A percentile compares a stretch with the other conserved stretches of the same genome.
phyloP scores from a whole-genome alignment of 805 yeast species.

The Candida nitratophila region DNA sequence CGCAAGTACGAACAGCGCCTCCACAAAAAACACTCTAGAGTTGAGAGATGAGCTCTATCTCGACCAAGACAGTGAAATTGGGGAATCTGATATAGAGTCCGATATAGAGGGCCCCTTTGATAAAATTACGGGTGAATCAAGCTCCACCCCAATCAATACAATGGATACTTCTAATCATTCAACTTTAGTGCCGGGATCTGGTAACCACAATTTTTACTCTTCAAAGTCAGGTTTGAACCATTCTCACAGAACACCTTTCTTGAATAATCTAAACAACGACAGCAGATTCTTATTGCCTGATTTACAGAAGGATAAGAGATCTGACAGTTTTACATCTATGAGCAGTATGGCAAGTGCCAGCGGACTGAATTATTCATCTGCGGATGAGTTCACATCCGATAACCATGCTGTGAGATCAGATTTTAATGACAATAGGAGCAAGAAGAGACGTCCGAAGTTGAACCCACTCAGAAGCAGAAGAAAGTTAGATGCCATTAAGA shows the following conservation, averaged over 20 bases:
- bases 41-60: background rate
- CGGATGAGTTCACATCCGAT: conserved; percentile 9
- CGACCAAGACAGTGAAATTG: conserved; percentile 5
- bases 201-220: background rate
- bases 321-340: conserved; percentile 3
- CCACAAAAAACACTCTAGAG: background rate
- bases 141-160: background rate
- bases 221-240: no score
- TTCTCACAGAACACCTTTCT: background rate
- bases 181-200: background rate
- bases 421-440: conserved; percentile 5
- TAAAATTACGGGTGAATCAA: no score
- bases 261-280: background rate
- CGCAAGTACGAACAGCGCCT: background rate
- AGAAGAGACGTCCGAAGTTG: conserved; percentile 25
- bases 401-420: background rate
- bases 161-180: no score
- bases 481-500: background rate
- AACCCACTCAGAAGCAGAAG: conserved; percentile 21
- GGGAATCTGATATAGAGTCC: conserved; percentile 4
- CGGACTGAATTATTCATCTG: conserved; percentile 5
- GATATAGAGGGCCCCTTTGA: background rate
- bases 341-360: conserved; percentile 2
- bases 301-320: background rate
- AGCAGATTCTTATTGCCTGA: background rate